Percentiles rank a stretch among this genome's conserved stretches.
Conservation (phyloP, 179 eudicot species). For the Silene noctiflora region DNA sequence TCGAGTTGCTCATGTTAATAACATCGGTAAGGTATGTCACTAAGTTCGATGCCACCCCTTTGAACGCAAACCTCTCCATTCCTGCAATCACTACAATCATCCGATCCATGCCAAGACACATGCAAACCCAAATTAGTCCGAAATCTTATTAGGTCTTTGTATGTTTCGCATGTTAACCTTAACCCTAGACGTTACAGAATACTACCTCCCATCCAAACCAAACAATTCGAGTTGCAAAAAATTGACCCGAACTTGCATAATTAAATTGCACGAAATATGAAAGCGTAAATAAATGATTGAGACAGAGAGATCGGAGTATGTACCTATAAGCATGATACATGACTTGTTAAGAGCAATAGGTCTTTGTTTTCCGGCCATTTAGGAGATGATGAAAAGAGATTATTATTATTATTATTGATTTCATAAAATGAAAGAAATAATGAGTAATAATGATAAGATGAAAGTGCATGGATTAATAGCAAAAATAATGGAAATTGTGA, state of each 20-base stretch:
- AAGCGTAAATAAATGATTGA: too few species aligned
- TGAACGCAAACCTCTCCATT: constrained; percentile 93
- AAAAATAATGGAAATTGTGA: background rate
- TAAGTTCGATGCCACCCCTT: constrained; percentile 95
- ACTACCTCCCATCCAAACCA: too few species aligned
- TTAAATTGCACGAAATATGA: too few species aligned
- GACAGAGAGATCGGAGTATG: background rate
- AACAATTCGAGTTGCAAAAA: too few species aligned
- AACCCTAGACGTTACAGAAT: too few species aligned
- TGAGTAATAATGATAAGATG: background rate
- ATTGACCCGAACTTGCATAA: too few species aligned
- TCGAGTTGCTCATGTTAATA: constrained; percentile 70
- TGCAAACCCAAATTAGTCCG: too few species aligned
- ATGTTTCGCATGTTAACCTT: too few species aligned
- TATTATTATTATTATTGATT: background rate
- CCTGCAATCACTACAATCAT: constrained; percentile 63
- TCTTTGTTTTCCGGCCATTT: constrained; percentile 40
- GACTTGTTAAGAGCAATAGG: constrained; percentile 55
- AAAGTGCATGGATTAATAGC: constrained; percentile 5
- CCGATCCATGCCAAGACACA: background rate
- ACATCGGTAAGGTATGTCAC: constrained; percentile 82
- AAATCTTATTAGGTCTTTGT: too few species aligned
- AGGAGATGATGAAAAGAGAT: background rate
- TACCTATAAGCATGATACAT: constrained; percentile 81
- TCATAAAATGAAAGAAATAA: background rate